Evolutionary conservation across 441 rosid species (phyloP).

Genomic region (Gossypium davidsonii): DNA sequence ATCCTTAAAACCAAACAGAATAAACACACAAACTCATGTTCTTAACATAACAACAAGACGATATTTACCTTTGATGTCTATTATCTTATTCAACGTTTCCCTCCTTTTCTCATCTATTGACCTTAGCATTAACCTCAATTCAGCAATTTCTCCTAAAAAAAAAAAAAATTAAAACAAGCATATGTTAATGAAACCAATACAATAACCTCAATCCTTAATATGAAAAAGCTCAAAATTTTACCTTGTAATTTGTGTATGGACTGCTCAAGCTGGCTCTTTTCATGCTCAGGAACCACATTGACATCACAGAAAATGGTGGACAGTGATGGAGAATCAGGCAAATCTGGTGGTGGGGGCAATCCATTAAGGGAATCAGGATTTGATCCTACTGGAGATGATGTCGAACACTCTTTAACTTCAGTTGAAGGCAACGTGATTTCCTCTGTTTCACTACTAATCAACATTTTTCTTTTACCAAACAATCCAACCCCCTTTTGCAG

Average conservation of each 20-base stretch:
- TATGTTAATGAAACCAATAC: not conserved
- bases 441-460: slow-evolving; percentile 27
- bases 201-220: slow-evolving; percentile 1
- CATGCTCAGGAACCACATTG: slow-evolving; percentile 70
- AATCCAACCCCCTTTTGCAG: slow-evolving; percentile 8
- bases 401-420: slow-evolving; percentile 21
- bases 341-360: slow-evolving; percentile 29
- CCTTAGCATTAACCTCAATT: slow-evolving; percentile 49
- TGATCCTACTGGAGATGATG: slow-evolving; percentile 29
- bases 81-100: slow-evolving; percentile 52
- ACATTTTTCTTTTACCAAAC: slow-evolving; percentile 22
- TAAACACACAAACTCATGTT: not conserved
- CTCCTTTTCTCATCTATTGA: slow-evolving; percentile 49
- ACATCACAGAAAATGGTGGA: slow-evolving; percentile 50
- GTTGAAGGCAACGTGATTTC: slow-evolving; percentile 25
- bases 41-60: slow-evolving; percentile 2
- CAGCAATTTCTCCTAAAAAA: slow-evolving; percentile 46
- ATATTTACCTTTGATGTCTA: slow-evolving; percentile 64
- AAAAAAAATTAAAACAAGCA: slow-evolving; percentile 17
- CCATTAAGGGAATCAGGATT: slow-evolving; percentile 23
- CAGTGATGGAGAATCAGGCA: slow-evolving; percentile 33
- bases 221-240: slow-evolving; percentile 13
- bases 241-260: slow-evolving; percentile 59
- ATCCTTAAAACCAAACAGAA: not conserved
- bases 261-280: slow-evolving; percentile 50